Evolutionary conservation across 169 alveolate species (phyloP).

Genomic region (Cryptosporidium bovis): DNA sequence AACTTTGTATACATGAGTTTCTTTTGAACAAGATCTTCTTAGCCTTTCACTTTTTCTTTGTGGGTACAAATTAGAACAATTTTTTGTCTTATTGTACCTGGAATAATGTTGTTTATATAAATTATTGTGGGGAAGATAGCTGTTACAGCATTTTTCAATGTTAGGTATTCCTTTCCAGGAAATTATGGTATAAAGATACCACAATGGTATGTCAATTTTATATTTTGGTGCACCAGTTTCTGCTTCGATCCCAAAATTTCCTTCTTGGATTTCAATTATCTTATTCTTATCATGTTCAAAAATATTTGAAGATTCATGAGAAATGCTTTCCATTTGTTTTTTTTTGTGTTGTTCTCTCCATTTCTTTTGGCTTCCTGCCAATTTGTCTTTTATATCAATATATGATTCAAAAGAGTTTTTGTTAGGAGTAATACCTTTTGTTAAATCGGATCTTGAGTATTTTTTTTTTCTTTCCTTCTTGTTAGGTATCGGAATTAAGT

Average conservation of each 20-base stretch:
- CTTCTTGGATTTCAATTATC: constrained; percentile 7
- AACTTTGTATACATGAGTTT: not conserved
- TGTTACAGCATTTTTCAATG: constrained; percentile 43
- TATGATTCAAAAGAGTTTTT: constrained; percentile 39
- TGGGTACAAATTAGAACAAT: not conserved
- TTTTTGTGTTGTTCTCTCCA: constrained; percentile 22
- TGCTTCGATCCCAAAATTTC: not conserved
- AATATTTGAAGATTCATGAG: not conserved
- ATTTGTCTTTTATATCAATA: constrained; percentile 11
- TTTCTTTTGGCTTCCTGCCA: constrained; percentile 47
- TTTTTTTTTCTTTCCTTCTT: constrained; percentile 9
- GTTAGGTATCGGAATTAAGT: constrained; percentile 20
- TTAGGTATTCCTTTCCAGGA: constrained; percentile 46
- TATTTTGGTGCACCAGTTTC: not conserved
- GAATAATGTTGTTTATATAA: constrained; percentile 1
- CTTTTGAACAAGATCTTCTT: constrained; percentile 1
- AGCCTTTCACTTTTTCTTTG: constrained; percentile 11
- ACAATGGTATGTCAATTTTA: constrained; percentile 4
- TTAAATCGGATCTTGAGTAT: not conserved
- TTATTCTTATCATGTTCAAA: constrained; percentile 16
- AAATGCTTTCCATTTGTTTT: not conserved
- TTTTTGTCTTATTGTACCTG: not conserved
- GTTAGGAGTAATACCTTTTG: not conserved
- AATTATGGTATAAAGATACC: constrained; percentile 42
- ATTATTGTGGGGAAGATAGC: constrained; percentile 3